Evolutionary conservation across 352 stramenopile species (phyloP).

Genomic region (Phytophthora idaei): DNA sequence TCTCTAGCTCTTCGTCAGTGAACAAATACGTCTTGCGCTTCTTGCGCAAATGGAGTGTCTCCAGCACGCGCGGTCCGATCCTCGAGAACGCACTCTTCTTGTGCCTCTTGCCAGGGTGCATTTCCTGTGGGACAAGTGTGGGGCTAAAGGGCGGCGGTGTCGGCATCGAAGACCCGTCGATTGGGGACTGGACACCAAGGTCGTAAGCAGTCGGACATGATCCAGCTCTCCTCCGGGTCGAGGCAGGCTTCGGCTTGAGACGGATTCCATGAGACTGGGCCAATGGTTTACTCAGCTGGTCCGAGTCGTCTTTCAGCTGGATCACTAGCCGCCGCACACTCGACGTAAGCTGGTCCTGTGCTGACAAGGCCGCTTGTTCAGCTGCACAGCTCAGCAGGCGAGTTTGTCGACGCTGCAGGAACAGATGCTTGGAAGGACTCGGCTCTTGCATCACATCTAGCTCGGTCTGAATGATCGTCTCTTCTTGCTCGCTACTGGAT

Average conservation of each 20-base stretch:
- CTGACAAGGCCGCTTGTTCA: constrained; percentile 38
- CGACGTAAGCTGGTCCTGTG: constrained; percentile 70
- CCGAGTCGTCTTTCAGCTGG: constrained; percentile 71
- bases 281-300: constrained; percentile 35
- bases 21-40: constrained; percentile 80
- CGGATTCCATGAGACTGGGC: constrained; percentile 32
- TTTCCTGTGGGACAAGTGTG: constrained; percentile 16
- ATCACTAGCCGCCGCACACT: constrained; percentile 82
- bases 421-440: constrained; percentile 21
- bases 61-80: constrained; percentile 62
- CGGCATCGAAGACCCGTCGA: constrained; percentile 14
- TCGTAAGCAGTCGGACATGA: constrained; percentile 63
- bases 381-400: constrained; percentile 34
- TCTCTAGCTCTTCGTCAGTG: constrained; percentile 82
- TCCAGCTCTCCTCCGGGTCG: constrained; percentile 57
- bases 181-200: constrained; percentile 20
- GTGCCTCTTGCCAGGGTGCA: constrained; percentile 29
- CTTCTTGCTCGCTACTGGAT: constrained; percentile 23
- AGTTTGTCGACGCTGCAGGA: constrained; percentile 25
- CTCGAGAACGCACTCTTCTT: constrained; percentile 69
- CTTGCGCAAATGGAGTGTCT: constrained; percentile 64
- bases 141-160: constrained; percentile 15
- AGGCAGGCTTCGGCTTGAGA: constrained; percentile 13
- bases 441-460: constrained; percentile 23
- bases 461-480: constrained; percentile 4